Conservation (phyloP, 2,329 filamentous ascomycete genomes). For the Neophaeococcomyces mojaviensis region DNA sequence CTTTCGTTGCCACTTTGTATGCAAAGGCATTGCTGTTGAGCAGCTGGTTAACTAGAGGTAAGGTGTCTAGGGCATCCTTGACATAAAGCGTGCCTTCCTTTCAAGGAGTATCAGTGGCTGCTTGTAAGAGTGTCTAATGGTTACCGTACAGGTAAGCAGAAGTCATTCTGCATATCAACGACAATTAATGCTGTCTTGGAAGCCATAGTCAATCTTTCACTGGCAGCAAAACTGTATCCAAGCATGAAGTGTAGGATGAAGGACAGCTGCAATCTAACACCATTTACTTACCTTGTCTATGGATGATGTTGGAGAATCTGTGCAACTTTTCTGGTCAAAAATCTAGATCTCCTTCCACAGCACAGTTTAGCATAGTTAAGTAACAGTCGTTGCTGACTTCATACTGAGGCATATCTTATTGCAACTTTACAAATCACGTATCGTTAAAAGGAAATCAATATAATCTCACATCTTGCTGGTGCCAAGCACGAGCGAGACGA, state of each 20-base stretch:
- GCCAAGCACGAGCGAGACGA: too few relatives aligned
- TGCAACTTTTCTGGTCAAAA: too few relatives aligned
- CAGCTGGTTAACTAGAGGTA: slow-evolving; percentile 65
- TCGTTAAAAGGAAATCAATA: too few relatives aligned
- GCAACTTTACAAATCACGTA: too few relatives aligned
- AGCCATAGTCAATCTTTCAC: neutral
- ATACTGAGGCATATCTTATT: too few relatives aligned
- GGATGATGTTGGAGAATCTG: too few relatives aligned
- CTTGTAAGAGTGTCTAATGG: neutral
- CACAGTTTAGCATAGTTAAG: too few relatives aligned
- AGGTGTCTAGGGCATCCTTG: slow-evolving; percentile 61
- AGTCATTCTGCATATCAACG: slow-evolving; percentile 90
- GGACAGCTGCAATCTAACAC: neutral
- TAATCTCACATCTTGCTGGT: too few relatives aligned
- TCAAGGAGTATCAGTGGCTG: slow-evolving; percentile 5
- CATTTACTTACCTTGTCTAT: neutral
- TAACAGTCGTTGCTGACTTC: too few relatives aligned
- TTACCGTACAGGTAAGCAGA: slow-evolving; percentile 71
- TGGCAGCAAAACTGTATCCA: neutral
- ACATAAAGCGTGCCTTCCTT: slow-evolving; percentile 82
- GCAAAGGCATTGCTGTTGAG: slow-evolving; percentile 60
- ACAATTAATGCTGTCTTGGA: slow-evolving; percentile 59
- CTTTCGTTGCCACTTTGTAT: slow-evolving; percentile 76
- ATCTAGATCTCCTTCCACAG: too few relatives aligned
- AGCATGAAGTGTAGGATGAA: neutral